Evolutionary conservation across 2,329 filamentous ascomycete genomes (phyloP), one percentile per base, ranked within the genome.

Genomic region (Golovinomyces cichoracearum): DNA sequence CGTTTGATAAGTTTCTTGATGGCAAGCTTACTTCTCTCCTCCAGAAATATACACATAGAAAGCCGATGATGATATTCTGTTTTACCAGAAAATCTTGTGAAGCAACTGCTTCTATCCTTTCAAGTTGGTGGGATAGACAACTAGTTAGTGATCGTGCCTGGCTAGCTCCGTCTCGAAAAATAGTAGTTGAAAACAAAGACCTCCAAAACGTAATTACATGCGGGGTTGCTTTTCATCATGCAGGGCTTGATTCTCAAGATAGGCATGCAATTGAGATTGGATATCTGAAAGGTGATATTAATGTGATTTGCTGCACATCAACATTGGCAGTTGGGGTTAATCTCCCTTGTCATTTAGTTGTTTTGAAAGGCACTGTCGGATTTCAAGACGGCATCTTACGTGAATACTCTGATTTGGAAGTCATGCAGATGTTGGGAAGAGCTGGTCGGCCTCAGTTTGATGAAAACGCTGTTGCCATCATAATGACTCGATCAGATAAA

Each of bases 351-450:
- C 80, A 90, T 58, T 73, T 86, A 2, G 83, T 86, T 3, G 75
- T 92, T 9, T 72, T 93, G 49, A 92, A 92, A 60, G 81, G 82
- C 21, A 92, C 83, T 0, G 70, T 76, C 3, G 67, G 69, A 0
- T 86, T 75, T 62, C 72, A 74, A 50, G 71, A 75, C 50, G 68
- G 70, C 12, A 67, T 69, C 5, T 57, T 73, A 33, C 72, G 76
- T 49, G 82, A 90, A 59, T 85, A 84, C 54, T 76, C 81, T 0
- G 83, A 90, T 58, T 66, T 92, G 4, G 83, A 92, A 55, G 72
- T 88, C 52, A 88, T 88, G 78, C 83, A 93, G 57, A 92, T 93
- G 83, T 71, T 92, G 45, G 83, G 83, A 5, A 75, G 83, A 53
- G 83, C 83, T 47, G 83, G 84, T 1, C 70, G 83, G 19, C 83